Percentiles rank a stretch among this genome's conserved stretches.
These are phyloP conservation scores for Castanea mollissima DNA, from an alignment of 306 rosid genomes.

Conservation along the genomic window DNA sequence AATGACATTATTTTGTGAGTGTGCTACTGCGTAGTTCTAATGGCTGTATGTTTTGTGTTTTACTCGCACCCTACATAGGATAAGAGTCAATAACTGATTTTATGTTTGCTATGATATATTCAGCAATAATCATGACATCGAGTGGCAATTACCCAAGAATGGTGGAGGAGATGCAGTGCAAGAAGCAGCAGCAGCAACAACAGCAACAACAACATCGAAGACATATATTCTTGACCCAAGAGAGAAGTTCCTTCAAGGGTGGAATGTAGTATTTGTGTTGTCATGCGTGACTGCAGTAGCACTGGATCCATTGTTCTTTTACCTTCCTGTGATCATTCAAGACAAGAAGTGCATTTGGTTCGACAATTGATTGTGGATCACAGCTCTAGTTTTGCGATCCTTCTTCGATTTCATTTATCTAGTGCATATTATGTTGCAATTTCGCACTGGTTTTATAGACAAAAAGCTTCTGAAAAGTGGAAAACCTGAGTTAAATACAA, in stretches of 20 bases:
- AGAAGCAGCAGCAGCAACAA: too few species aligned
- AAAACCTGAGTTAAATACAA: conserved; percentile 79
- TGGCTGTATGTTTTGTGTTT: too few species aligned
- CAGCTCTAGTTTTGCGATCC: conserved; percentile 77
- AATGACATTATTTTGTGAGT: too few species aligned
- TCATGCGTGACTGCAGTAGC: conserved; percentile 80
- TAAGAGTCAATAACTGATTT: too few species aligned
- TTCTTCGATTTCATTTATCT: conserved; percentile 79
- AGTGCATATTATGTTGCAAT: conserved; percentile 79
- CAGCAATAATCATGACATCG: too few species aligned
- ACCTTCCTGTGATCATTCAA: conserved; percentile 72
- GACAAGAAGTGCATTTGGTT: conserved; percentile 55
- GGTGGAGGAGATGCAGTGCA: too few species aligned
- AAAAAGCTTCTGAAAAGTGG: conserved; percentile 71
- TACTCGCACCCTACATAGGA: too few species aligned
- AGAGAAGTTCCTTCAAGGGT: conserved; percentile 84
- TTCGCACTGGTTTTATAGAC: conserved; percentile 84
- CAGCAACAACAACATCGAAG: too few species aligned
- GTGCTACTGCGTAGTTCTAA: too few species aligned
- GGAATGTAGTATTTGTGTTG: conserved; percentile 88
- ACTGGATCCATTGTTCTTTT: conserved; percentile 84
- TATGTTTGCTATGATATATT: too few species aligned
- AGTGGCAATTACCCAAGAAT: too few species aligned
- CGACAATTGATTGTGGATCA: conserved; percentile 66
- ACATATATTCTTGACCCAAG: conserved; percentile 72